Conservation (phyloP, 2,329 filamentous ascomycete species). For the Cytospora chrysosperma region DNA sequence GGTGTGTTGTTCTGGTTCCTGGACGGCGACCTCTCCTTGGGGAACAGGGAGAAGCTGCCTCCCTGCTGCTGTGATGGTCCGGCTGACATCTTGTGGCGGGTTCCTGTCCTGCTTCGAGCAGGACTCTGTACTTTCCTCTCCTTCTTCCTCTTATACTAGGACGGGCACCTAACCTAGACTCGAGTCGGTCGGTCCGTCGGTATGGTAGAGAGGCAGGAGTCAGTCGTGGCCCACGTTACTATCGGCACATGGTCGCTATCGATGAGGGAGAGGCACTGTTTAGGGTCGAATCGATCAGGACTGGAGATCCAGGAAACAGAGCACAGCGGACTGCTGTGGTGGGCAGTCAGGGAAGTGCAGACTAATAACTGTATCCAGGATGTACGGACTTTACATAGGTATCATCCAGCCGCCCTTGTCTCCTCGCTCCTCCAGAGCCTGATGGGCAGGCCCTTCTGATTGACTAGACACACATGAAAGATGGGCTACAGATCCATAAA, state of each 20-base stretch:
- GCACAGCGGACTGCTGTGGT: neutral
- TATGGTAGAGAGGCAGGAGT: neutral
- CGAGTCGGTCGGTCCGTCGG: neutral
- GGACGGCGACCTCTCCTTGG: constrained; percentile 47
- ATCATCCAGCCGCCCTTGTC: constrained; percentile 17
- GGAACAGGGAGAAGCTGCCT: constrained; percentile 59
- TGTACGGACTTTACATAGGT: neutral
- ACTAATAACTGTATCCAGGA: constrained; percentile 17
- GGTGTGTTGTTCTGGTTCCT: constrained; percentile 39
- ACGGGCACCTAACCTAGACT: constrained; percentile 8
- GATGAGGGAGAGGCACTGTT: neutral
- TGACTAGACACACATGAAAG: constrained; percentile 8
- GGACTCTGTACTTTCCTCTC: neutral
- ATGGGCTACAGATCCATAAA: neutral
- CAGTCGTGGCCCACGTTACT: constrained; percentile 6
- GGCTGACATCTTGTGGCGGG: constrained; percentile 38
- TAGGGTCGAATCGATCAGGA: neutral
- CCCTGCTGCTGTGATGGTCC: constrained; percentile 38
- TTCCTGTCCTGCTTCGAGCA: constrained; percentile 18
- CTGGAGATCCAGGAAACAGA: neutral
- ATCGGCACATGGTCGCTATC: constrained; percentile 17
- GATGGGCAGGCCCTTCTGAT: neutral
- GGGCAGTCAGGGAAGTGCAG: constrained; percentile 5
- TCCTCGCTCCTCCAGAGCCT: neutral
- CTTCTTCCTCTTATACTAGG: neutral